Percentiles rank a stretch among this genome's conserved stretches.
Evolutionary conservation across 805 yeast genomes (phyloP).

Genomic region (Starmerella vaccinii): DNA sequence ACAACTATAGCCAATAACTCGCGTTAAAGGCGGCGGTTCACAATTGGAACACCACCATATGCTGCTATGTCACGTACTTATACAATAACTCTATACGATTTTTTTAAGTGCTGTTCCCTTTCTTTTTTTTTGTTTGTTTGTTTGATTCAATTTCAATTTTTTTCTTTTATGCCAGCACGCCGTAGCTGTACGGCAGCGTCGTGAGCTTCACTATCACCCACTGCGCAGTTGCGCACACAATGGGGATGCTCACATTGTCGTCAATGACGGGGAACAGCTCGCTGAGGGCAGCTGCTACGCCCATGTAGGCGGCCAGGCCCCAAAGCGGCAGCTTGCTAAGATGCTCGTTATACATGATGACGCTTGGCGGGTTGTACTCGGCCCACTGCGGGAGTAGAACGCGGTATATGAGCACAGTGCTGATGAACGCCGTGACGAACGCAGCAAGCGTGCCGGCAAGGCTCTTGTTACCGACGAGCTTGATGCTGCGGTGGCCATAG

Average conservation of each 20-base stretch:
- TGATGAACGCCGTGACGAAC: conserved; percentile 54
- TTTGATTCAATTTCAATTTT: too few species aligned
- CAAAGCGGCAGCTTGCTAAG: conserved; percentile 47
- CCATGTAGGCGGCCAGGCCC: conserved; percentile 50
- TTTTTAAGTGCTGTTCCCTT: too few species aligned
- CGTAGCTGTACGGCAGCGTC: conserved; percentile 20
- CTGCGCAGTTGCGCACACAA: conserved; percentile 61
- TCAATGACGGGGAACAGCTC: conserved; percentile 81
- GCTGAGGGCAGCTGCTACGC: conserved; percentile 72
- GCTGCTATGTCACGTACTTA: too few species aligned
- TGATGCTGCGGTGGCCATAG: conserved; percentile 76
- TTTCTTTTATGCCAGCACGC: conserved; percentile 16
- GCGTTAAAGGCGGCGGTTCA: too few species aligned
- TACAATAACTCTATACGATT: too few species aligned
- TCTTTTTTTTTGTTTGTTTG: too few species aligned
- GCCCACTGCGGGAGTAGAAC: conserved; percentile 54
- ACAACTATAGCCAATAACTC: too few species aligned
- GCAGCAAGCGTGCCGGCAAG: conserved; percentile 89
- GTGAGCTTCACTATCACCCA: conserved; percentile 35
- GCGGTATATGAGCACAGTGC: conserved; percentile 64
- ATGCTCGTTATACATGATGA: conserved; percentile 56
- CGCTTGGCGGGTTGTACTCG: conserved; percentile 45
- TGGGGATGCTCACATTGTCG: conserved; percentile 92
- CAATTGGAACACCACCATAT: too few species aligned
- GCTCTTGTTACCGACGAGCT: conserved; percentile 62